Evolutionary conservation across 2,329 filamentous ascomycete species (phyloP).

Genomic region (Ploettnerulaceae sp.): DNA sequence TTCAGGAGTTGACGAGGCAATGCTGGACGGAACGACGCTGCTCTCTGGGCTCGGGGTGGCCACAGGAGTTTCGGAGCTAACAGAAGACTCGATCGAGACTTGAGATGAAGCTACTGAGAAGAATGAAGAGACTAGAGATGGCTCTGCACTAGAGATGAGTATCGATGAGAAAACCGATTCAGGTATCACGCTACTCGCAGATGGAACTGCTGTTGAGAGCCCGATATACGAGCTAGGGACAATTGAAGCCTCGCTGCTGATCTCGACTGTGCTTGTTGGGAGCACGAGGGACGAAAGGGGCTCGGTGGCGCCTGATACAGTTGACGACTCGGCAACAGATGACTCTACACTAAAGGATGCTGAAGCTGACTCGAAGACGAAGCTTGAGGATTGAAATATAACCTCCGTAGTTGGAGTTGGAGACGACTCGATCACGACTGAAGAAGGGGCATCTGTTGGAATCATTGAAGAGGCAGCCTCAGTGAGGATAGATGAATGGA

Average conservation of each 20-base stretch:
- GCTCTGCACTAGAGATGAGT: background rate
- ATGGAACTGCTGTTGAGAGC: background rate
- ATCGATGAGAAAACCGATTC: background rate
- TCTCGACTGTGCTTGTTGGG: background rate
- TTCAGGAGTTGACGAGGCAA: too few species aligned
- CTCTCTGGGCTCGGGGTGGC: background rate
- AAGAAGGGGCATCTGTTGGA: background rate
- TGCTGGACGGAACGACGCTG: too few species aligned
- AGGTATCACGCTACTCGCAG: background rate
- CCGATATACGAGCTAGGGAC: background rate
- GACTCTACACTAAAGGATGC: background rate
- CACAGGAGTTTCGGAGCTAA: background rate
- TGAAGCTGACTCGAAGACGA: background rate
- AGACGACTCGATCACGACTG: background rate
- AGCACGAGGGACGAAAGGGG: background rate
- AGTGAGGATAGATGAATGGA: background rate
- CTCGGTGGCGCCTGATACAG: background rate
- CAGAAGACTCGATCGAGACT: background rate
- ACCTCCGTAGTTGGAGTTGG: too few species aligned
- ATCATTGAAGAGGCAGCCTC: background rate
- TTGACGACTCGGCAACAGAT: background rate
- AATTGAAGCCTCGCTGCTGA: background rate
- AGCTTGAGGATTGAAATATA: too few species aligned
- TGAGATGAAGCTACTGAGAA: background rate
- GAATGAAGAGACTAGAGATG: background rate